phyloP scores from a whole-genome alignment of 2,329 filamentous ascomycete species.

The Trichoderma sp. region DNA sequence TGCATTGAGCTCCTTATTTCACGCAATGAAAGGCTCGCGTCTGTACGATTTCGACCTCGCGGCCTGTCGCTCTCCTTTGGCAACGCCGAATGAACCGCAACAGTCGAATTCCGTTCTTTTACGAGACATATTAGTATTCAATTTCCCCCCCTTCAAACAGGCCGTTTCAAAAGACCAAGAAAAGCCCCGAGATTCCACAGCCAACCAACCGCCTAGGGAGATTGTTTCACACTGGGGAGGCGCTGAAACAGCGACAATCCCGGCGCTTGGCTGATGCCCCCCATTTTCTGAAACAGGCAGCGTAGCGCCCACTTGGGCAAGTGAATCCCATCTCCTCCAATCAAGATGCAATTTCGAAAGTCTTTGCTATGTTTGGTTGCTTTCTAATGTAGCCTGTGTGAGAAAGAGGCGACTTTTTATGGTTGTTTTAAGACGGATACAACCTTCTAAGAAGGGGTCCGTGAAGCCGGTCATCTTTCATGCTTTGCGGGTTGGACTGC shows the following conservation, averaged over 20 bases:
- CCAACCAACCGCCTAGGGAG: constrained; percentile 2
- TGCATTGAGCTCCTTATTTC: not conserved
- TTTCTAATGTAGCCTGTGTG: not conserved
- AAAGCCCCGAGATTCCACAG: not conserved
- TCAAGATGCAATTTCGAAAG: not conserved
- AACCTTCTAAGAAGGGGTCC: not conserved
- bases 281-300: constrained; percentile 12
- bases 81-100: not conserved
- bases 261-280: constrained; percentile 1
- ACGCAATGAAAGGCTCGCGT: not conserved
- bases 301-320: constrained; percentile 9
- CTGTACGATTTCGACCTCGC: not conserved
- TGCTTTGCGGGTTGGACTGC: not conserved
- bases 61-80: not conserved
- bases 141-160: not conserved
- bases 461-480: not conserved
- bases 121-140: not conserved
- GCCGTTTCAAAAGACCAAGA: constrained; percentile 1
- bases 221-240: not conserved
- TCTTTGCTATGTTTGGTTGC: not conserved
- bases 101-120: not conserved
- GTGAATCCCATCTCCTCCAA: not conserved
- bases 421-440: not conserved
- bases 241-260: constrained; percentile 4
- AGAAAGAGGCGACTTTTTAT: not conserved